Evolutionary conservation across 2,329 filamentous ascomycete genomes (phyloP).

Genomic region (Emmonsiellopsis sp.): DNA sequence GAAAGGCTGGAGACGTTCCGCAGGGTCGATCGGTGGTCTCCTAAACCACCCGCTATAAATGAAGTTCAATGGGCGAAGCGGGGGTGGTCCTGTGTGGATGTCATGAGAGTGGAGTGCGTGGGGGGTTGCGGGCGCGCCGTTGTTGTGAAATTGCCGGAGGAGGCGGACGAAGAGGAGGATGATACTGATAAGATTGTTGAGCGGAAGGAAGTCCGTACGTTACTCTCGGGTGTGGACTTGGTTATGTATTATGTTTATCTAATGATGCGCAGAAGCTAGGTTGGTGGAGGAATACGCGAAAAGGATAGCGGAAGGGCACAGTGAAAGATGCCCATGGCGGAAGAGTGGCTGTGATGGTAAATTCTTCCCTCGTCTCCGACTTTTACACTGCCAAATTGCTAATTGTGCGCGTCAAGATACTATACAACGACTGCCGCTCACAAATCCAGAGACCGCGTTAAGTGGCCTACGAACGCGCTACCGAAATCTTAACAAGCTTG

Average conservation of each 20-base stretch:
- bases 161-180: conserved; percentile 41
- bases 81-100: conserved; percentile 78
- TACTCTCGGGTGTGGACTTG: not conserved
- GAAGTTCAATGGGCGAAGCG: conserved; percentile 93
- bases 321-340: conserved; percentile 76
- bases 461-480: conserved; percentile 54
- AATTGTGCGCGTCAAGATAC: conserved; percentile 36
- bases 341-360: conserved; percentile 77
- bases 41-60: conserved; percentile 74
- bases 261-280: conserved; percentile 40
- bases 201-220: conserved; percentile 35
- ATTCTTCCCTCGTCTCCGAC: conserved; percentile 10
- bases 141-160: conserved; percentile 65
- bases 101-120: conserved; percentile 72
- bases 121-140: conserved; percentile 76
- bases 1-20: conserved; percentile 77
- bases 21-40: conserved; percentile 86
- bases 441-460: conserved; percentile 52
- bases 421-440: conserved; percentile 57
- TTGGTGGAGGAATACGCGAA: conserved; percentile 68
- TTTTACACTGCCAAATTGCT: conserved; percentile 4
- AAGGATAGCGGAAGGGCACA: conserved; percentile 65
- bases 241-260: not conserved
- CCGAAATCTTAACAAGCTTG: conserved; percentile 38
- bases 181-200: conserved; percentile 33